Evolutionary conservation across 179 eudicot species (phyloP).

Genomic region (Corrigiola litoralis): DNA sequence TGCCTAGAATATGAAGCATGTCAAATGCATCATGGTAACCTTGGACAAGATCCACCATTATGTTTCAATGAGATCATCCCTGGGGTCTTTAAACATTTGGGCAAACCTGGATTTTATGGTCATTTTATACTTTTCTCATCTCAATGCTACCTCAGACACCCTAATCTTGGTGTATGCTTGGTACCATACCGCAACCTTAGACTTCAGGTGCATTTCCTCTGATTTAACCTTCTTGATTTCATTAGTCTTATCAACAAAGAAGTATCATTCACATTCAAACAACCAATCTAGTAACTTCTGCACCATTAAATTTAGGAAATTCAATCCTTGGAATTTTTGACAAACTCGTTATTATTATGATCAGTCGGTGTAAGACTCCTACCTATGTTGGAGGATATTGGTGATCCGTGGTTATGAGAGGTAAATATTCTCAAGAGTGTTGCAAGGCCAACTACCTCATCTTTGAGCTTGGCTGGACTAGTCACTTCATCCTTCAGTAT

Average conservation of each 20-base stretch:
- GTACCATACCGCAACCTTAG: background rate
- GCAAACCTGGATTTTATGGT: background rate
- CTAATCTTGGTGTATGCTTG: background rate
- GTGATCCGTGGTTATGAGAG: too few species aligned
- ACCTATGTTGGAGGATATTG: background rate
- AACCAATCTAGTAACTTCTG: background rate
- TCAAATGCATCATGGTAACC: slow-evolving; percentile 8
- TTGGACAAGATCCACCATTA: background rate
- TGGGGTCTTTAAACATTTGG: background rate
- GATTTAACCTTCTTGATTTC: background rate
- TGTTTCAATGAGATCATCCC: background rate
- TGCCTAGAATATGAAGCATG: background rate
- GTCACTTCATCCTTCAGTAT: too few species aligned
- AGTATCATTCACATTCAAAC: background rate
- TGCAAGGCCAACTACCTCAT: too few species aligned
- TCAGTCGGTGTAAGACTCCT: background rate
- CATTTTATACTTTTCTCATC: background rate
- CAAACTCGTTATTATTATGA: too few species aligned
- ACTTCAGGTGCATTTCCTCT: background rate
- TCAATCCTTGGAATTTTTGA: background rate
- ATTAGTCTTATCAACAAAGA: background rate
- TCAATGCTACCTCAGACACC: background rate
- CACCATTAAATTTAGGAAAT: background rate
- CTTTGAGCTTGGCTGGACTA: too few species aligned
- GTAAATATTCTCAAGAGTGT: too few species aligned